Conservation (phyloP, 257 asterid species). For the Asclepias syriaca region DNA sequence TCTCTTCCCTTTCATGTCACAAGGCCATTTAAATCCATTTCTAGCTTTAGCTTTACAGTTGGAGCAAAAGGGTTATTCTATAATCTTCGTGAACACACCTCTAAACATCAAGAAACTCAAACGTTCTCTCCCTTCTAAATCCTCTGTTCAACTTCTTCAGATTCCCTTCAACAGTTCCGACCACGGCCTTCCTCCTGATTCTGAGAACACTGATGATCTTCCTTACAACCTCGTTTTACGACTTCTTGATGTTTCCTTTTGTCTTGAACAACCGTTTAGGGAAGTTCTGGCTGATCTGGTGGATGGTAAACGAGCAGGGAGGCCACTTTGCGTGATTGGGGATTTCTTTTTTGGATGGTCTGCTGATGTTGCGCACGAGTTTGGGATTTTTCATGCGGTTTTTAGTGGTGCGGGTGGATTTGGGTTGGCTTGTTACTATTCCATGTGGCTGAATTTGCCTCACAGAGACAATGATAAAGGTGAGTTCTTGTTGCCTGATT, state of each 20-base stretch:
- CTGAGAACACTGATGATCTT: conserved; percentile 42
- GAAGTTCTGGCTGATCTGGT: conserved; percentile 22
- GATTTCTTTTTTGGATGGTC: conserved; percentile 61
- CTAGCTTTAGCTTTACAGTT: conserved; percentile 25
- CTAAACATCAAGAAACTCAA: conserved; percentile 46
- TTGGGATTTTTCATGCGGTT: conserved; percentile 43
- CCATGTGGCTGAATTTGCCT: conserved; percentile 56
- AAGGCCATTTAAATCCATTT: conserved; percentile 32
- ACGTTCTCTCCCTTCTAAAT: conserved; percentile 18
- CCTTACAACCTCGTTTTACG: conserved; percentile 33
- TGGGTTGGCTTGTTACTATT: conserved; percentile 58
- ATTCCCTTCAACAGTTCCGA: conserved; percentile 48
- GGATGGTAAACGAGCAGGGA: background rate
- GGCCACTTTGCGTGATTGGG: conserved; percentile 43
- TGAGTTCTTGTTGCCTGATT: conserved; percentile 58
- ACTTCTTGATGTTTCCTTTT: conserved; percentile 32
- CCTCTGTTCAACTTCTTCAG: conserved; percentile 33
- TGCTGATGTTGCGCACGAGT: conserved; percentile 41
- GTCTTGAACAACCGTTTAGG: conserved; percentile 32
- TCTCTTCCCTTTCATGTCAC: conserved; percentile 35
- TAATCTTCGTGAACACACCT: conserved; percentile 32
- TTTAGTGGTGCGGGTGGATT: conserved; percentile 48
- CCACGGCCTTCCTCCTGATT: conserved; percentile 46
- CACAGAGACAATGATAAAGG: conserved; percentile 25
- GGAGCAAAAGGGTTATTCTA: conserved; percentile 20